phyloP scores from a whole-genome alignment of 176 grass and related monocot genomes.

The Elymus sibiricus region DNA sequence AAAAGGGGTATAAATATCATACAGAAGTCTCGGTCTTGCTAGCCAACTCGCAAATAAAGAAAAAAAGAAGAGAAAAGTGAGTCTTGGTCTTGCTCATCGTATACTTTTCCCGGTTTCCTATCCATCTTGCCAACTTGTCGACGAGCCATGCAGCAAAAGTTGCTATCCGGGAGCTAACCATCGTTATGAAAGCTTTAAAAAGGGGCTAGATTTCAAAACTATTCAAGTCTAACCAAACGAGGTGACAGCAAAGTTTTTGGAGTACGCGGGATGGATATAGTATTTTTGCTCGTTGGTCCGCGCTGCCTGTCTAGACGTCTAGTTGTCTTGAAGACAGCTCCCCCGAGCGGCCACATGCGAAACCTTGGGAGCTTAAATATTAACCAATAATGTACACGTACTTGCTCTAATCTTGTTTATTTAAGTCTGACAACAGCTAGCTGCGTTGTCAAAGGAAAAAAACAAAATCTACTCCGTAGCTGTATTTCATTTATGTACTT shows the following conservation, averaged over 20 bases:
- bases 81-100: neutral
- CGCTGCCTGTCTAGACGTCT: neutral
- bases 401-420: neutral
- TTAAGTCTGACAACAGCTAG: neutral
- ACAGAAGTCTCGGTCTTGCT: neutral
- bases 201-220: neutral
- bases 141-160: neutral
- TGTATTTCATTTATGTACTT: no score
- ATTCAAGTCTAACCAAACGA: neutral
- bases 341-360: slow-evolving; percentile 7
- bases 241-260: neutral
- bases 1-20: neutral
- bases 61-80: neutral
- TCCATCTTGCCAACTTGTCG: neutral
- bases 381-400: neutral
- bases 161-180: neutral
- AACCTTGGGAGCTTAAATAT: slow-evolving; percentile 30
- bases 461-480: no score
- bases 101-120: neutral
- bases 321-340: slow-evolving; percentile 10
- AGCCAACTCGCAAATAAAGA: neutral
- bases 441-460: no score
- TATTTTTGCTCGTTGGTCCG: neutral
- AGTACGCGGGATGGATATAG: neutral
- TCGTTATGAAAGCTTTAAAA: neutral